Percentiles rank a stretch among this genome's conserved stretches.
phyloP scores from a whole-genome alignment of 2,329 filamentous ascomycete genomes.

The Sphaerostilbella broomeana region DNA sequence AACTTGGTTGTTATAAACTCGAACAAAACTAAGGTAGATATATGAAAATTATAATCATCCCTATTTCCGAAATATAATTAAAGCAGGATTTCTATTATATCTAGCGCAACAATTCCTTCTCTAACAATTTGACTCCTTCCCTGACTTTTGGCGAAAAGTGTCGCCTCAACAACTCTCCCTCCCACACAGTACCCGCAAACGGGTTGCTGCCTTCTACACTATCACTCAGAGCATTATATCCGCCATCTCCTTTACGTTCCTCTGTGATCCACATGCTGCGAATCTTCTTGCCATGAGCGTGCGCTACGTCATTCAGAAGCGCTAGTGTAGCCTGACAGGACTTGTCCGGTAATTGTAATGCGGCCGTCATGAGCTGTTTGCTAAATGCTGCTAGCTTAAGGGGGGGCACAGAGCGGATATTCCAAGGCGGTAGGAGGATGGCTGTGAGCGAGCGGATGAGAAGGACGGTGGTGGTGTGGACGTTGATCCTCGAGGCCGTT shows the following conservation, averaged over 20 bases:
- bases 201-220: constrained; percentile 84
- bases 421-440: constrained; percentile 68
- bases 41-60: background rate
- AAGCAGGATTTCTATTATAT: background rate
- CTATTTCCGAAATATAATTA: too few relatives aligned
- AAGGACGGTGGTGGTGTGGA: constrained; percentile 89
- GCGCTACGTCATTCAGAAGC: constrained; percentile 69
- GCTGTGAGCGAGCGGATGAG: constrained; percentile 80
- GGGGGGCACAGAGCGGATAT: constrained; percentile 69
- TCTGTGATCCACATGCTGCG: constrained; percentile 89
- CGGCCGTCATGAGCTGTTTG: constrained; percentile 78
- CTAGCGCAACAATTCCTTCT: constrained; percentile 52
- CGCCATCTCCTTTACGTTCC: constrained; percentile 84
- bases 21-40: background rate
- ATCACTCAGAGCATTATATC: constrained; percentile 65
- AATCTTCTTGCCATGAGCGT: constrained; percentile 76
- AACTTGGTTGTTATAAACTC: too few relatives aligned
- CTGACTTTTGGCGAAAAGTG: constrained; percentile 86
- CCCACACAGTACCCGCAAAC: constrained; percentile 86
- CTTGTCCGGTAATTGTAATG: constrained; percentile 86
- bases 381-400: constrained; percentile 83
- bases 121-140: constrained; percentile 63
- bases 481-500: constrained; percentile 67
- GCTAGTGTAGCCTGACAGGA: constrained; percentile 73
- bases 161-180: constrained; percentile 75